phyloP scores from a whole-genome alignment of 2,329 filamentous ascomycete genomes.

The Orbilia oligospora region DNA sequence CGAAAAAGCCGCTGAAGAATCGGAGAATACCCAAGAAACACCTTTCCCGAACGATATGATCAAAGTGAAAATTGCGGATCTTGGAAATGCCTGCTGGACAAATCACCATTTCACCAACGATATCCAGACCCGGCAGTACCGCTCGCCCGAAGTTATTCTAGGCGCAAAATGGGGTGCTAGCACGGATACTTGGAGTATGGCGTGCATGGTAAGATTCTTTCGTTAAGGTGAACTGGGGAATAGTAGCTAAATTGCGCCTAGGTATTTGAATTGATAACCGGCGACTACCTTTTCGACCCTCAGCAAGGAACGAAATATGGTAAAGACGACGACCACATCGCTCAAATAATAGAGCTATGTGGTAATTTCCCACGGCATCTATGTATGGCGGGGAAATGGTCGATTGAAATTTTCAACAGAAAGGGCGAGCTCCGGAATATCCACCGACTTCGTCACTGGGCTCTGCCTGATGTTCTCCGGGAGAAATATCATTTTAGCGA shows the following conservation, averaged over 20 bases:
- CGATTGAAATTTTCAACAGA: slow-evolving; percentile 97
- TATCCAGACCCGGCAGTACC: slow-evolving; percentile 97
- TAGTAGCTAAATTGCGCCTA: slow-evolving; percentile 67
- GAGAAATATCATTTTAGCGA: slow-evolving; percentile 97
- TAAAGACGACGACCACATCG: slow-evolving; percentile 99
- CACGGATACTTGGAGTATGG: slow-evolving; percentile 99
- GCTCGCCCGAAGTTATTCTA: slow-evolving; percentile 95
- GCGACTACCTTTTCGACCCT: slow-evolving; percentile 97
- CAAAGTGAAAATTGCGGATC: slow-evolving; percentile 97
- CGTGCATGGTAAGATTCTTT: slow-evolving; percentile 82
- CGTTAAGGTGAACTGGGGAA: background rate
- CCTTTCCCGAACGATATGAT: slow-evolving; percentile 77
- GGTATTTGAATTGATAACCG: slow-evolving; percentile 97
- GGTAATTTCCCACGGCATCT: slow-evolving; percentile 93
- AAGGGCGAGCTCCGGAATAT: slow-evolving; percentile 98
- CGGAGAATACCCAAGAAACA: slow-evolving; percentile 68
- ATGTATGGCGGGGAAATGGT: slow-evolving; percentile 95
- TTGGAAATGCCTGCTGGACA: slow-evolving; percentile 98
- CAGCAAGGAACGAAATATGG: slow-evolving; percentile 99
- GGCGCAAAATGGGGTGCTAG: slow-evolving; percentile 99
- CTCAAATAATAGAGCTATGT: slow-evolving; percentile 96
- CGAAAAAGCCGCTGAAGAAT: slow-evolving; percentile 79
- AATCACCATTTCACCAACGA: slow-evolving; percentile 99
- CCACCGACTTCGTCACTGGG: slow-evolving; percentile 95
- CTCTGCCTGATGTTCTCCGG: slow-evolving; percentile 87